These are phyloP conservation scores for Gastrodia elata DNA, from an alignment of 106 monocot genomes.

Conservation along the genomic window DNA sequence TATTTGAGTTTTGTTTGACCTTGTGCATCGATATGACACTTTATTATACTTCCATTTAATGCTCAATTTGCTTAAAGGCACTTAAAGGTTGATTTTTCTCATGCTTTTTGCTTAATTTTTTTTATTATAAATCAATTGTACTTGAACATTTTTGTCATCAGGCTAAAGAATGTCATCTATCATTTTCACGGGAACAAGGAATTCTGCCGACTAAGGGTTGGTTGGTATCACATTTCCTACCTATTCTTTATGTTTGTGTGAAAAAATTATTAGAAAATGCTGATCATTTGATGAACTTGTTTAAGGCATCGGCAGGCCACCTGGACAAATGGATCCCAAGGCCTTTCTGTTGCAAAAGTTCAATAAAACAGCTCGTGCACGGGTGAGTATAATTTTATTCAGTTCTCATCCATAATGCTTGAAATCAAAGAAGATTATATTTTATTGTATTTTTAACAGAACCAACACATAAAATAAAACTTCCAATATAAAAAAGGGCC, in stretches of 20 bases:
- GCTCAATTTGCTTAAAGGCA: not conserved
- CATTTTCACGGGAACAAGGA: slow-evolving; percentile 93
- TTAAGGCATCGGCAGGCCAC: slow-evolving; percentile 91
- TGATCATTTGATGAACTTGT: slow-evolving; percentile 5
- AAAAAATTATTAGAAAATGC: not conserved
- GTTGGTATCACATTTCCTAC: slow-evolving; percentile 25
- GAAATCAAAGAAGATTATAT: not conserved
- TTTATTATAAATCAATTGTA: not conserved
- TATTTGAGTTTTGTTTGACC: not conserved
- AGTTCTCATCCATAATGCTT: not conserved
- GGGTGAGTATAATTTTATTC: slow-evolving; percentile 27
- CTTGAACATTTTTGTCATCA: slow-evolving; percentile 17
- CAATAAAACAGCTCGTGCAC: slow-evolving; percentile 57
- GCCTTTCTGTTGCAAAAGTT: slow-evolving; percentile 88
- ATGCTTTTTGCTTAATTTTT: not conserved
- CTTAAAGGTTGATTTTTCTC: not conserved
- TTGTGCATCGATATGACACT: not conserved
- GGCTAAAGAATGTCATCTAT: slow-evolving; percentile 79
- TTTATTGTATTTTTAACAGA: no score
- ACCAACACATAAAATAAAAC: no score
- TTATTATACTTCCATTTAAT: not conserved
- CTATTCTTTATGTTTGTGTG: not conserved
- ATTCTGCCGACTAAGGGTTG: slow-evolving; percentile 80
- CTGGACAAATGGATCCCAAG: slow-evolving; percentile 99
- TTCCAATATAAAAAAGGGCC: no score